Base-by-base conservation (phyloP, 1,284 basidiomycete genomes). In the Puccinia coronata region DNA sequence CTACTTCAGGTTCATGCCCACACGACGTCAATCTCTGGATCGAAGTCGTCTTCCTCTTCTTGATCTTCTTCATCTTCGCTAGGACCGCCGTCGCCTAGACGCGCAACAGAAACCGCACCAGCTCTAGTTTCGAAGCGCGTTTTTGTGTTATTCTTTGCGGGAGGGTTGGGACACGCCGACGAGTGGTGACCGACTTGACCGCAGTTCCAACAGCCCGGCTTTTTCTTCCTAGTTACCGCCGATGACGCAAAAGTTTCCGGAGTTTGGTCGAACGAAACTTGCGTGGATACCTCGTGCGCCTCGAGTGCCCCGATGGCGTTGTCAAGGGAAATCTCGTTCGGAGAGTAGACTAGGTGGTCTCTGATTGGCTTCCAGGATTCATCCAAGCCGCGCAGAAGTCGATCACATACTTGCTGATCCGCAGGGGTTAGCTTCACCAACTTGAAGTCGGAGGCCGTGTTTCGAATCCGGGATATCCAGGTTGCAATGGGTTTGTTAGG, bases 1-100 rank as follows among this genome's bases (percentile, higher is more conserved):
- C 59, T 61, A 61, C 59, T 61, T 61, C 14, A 34, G 59, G 34
- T 36, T 61, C 31, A 61, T 61, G n/a, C 59, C 59, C 59, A 61
- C 1, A 34, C 28, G 9, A 61, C 31, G 28, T 61, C 18, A 25
- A 61, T 34, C 36, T 61, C 31, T 34, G 6, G 5, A 6, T 61
- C 59, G 14, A 61, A 61, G 14, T 8, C 18, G 9, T 61, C 59
- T n/a, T n/a, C n/a, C n/a, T n/a, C n/a, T n/a, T n/a, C n/a, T n/a
- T n/a, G n/a, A 34, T 61, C 31, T 11, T 61, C 59, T 36, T 61
- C 31, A 16, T 61, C 59, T 16, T 61, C 59, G n/a, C 59, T 36
- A 61, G 59, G 59, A 18, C 59, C 59, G 18, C 59, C 59, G 25
- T 36, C 20, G 6, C 59, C 59, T 2, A 61, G 59, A 36, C 31